phyloP scores from a whole-genome alignment of 2,329 filamentous ascomycete species.

The Ascochyta koolunga region DNA sequence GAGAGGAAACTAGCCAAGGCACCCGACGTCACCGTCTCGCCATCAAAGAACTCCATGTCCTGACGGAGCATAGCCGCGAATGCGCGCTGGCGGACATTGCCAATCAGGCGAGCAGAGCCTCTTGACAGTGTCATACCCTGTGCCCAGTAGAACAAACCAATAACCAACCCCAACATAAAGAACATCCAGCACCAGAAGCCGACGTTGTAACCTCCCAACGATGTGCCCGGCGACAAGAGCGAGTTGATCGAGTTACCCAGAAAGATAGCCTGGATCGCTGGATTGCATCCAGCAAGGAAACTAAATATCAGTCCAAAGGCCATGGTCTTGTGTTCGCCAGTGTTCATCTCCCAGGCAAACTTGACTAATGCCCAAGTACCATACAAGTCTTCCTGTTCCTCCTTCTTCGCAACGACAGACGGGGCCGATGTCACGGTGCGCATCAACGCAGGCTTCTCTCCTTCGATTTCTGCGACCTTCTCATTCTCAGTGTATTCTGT shows the following conservation, averaged over 20 bases:
- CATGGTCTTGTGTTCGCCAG: slow-evolving; percentile 46
- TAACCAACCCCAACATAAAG: slow-evolving; percentile 41
- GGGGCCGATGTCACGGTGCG: slow-evolving; percentile 54
- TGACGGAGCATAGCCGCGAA: slow-evolving; percentile 84
- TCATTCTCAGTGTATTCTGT: slow-evolving; percentile 19
- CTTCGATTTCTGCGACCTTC: slow-evolving; percentile 28
- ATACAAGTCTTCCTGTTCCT: slow-evolving; percentile 36
- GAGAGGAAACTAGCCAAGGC: slow-evolving; percentile 73
- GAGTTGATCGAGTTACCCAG: slow-evolving; percentile 86
- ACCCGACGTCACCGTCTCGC: slow-evolving; percentile 87
- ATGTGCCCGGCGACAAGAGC: slow-evolving; percentile 62
- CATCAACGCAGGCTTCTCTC: slow-evolving; percentile 35
- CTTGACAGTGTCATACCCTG: slow-evolving; percentile 64
- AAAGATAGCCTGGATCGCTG: slow-evolving; percentile 65
- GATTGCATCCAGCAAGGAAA: slow-evolving; percentile 45
- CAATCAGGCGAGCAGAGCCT: slow-evolving; percentile 66
- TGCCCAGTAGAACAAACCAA: slow-evolving; percentile 34
- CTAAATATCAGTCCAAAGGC: slow-evolving; percentile 50
- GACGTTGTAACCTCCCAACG: slow-evolving; percentile 70
- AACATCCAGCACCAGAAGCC: slow-evolving; percentile 56
- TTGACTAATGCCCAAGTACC: slow-evolving; percentile 52
- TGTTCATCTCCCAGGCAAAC: slow-evolving; percentile 42
- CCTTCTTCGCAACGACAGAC: slow-evolving; percentile 64
- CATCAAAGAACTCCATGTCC: slow-evolving; percentile 91
- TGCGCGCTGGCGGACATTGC: slow-evolving; percentile 78